Percentiles rank a stretch among this genome's conserved stretches.
Evolutionary conservation across 2,329 filamentous ascomycete genomes (phyloP).

Genomic region (Arthrinium puccinioides): DNA sequence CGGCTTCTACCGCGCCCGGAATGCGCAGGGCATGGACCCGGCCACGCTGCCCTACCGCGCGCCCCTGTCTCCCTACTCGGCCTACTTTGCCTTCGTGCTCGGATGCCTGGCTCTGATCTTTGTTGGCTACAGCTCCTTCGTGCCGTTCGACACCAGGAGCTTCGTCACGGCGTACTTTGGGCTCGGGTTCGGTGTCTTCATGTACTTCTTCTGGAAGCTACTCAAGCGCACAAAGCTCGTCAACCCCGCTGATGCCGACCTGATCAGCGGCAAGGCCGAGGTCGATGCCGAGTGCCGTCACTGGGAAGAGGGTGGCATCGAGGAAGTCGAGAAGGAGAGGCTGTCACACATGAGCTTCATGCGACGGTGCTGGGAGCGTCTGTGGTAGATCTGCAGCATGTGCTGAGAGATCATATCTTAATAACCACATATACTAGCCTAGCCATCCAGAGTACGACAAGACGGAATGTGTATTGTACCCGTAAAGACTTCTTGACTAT

Average conservation of each 20-base stretch:
- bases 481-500: no score
- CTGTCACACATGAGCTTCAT: constrained; percentile 27
- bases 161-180: constrained; percentile 50
- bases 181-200: constrained; percentile 40
- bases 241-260: constrained; percentile 50
- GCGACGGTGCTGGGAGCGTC: constrained; percentile 28
- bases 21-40: constrained; percentile 42
- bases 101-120: constrained; percentile 44
- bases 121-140: constrained; percentile 49
- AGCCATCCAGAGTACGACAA: no score
- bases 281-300: constrained; percentile 48
- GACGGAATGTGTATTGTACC: no score
- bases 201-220: constrained; percentile 63
- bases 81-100: constrained; percentile 40
- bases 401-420: no score
- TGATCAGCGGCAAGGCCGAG: constrained; percentile 56
- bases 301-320: constrained; percentile 37
- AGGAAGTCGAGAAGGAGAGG: constrained; percentile 32
- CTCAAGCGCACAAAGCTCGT: constrained; percentile 52
- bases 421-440: no score
- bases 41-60: constrained; percentile 41
- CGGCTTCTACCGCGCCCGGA: constrained; percentile 42
- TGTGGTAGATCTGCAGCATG: no score
- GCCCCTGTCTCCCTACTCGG: constrained; percentile 41
- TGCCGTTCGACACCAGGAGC: constrained; percentile 37